Base-by-base conservation (phyloP, 495 filamentous ascomycete genomes). In the Filosporella fistucella region DNA sequence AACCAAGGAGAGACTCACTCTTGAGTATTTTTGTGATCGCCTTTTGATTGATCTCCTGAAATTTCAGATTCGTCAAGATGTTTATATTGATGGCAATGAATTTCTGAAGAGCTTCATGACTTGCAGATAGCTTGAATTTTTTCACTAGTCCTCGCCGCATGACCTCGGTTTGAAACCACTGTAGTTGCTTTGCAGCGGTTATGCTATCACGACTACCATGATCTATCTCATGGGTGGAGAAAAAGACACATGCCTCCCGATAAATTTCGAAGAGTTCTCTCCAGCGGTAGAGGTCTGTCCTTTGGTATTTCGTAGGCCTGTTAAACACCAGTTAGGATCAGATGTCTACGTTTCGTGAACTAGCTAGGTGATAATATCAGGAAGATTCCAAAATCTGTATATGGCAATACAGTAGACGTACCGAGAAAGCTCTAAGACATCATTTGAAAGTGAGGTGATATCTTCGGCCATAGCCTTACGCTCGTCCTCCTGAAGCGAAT, bases 1-100 rank as follows among this genome's bases (percentile, higher is more conserved):
- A 34, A 4, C 38, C 37, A 33, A 9, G 16, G 11, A 16, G 16
- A 14, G 32, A 60, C 73, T 54, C 60, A 84, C 84, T 90, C 63
- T 90, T 90, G 54, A 90, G 67, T 22, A 90, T 90, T 63, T 90
- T 90, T 16, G 61, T 68, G 56, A 88, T 74, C 1, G 86, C 86
- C 14, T 68, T 70, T 40, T 74, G 70, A 52, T 90, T 89, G 30
- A 89, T 76, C 54, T 85, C 83, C 49, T 86, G 84, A 52, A 89
- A 90, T 53, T 76, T 75, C 46, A 89, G 69, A 39, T 81, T 78
- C 29, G 75, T 74, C 30, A 89, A 62, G 17, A 89, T 66, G 25
- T 74, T 69, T 20, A 73, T 64, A 61, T 90, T 90, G 51, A 89
- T 68, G 14, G 65, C 52, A 35, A 88, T 58, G 50, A 90, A 90